phyloP scores from a whole-genome alignment of 179 eudicot species.

The Beta lomatogona region DNA sequence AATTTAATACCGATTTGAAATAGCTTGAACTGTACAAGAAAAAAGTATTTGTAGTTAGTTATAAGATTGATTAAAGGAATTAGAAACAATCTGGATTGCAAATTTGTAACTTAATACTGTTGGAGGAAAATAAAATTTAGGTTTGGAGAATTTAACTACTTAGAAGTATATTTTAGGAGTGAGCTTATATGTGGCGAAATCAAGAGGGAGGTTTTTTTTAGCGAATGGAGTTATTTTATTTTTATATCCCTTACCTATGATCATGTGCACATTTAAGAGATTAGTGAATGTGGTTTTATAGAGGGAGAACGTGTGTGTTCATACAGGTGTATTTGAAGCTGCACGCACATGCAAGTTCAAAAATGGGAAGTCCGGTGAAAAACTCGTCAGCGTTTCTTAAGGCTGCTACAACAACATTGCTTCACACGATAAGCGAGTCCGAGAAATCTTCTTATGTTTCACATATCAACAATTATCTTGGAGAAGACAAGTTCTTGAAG shows the following conservation, averaged over 20 bases:
- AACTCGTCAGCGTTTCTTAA: conserved; percentile 89
- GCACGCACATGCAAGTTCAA: conserved; percentile 74
- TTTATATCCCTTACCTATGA: neutral
- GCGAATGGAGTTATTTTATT: neutral
- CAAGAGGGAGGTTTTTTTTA: neutral
- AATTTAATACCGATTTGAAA: neutral
- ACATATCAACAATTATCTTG: conserved; percentile 91
- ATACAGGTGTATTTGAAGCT: conserved; percentile 83
- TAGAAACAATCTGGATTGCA: neutral
- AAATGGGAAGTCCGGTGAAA: conserved; percentile 78
- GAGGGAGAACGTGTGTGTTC: conserved; percentile 17
- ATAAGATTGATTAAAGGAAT: neutral
- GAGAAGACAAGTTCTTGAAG: conserved; percentile 76
- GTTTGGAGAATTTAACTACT: neutral
- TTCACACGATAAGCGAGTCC: conserved; percentile 97
- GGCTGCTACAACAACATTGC: conserved; percentile 86
- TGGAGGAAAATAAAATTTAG: neutral
- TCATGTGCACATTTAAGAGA: conserved; percentile 4
- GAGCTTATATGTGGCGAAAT: neutral
- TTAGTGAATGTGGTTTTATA: neutral
- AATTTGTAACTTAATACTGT: neutral
- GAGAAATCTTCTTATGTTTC: conserved; percentile 94
- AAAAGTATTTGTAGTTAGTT: neutral
- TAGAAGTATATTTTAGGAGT: too few species aligned
- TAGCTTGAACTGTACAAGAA: neutral